Evolutionary conservation across 176 grass and related monocot genomes (phyloP), one percentile per base, ranked within the genome.

Genomic region (Oryza rufipogon): DNA sequence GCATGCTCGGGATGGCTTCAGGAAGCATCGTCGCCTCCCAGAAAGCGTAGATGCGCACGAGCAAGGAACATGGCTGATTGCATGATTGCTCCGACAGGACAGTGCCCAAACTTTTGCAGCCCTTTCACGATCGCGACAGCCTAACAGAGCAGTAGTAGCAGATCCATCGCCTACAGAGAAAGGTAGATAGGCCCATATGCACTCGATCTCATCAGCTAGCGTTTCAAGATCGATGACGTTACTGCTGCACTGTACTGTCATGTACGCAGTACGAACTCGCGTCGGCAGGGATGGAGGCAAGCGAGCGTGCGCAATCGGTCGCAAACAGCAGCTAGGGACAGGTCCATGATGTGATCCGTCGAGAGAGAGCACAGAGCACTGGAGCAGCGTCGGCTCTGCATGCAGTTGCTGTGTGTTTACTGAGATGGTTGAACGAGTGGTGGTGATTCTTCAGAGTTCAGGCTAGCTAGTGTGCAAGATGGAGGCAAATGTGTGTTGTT

Each of bases 101-200:
- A 60, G 23, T 46, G 66, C 72, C 34, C 13, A 68, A 52, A 34
- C 58, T 71, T 78, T 58, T 14, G 75, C 84, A 52, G 14, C 87
- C 75, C 76, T 88, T 80, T 80, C 63, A 58, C 76, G 87, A 80
- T 33, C 63, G 76, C 38, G 76, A 89, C 87, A 89, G 76, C 81
- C 63, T 89, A 80, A 75, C 81, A 84, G 68, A 13, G 61, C 9
- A 44, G 6, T 19, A 58, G 0, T 5, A n/a, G 58, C 14, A 3
- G 11, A 60, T 45, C 34, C 11, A 64, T 41, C n/a, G 5, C 17
- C 52, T 38, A 14, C 28, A 61, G 10, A 60, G 1, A 36, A 34
- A 68, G 14, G 17, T 1, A 56, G 52, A 56, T 3, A 48, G 13
- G 5, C 38, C 6, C 12, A 58, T 15, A 20, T 54, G 16, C 52